A percentile compares a stretch with the other conserved stretches of the same genome.
Evolutionary conservation across 2,329 filamentous ascomycete species (phyloP).

Genomic region (Neofusicoccum cordaticola): DNA sequence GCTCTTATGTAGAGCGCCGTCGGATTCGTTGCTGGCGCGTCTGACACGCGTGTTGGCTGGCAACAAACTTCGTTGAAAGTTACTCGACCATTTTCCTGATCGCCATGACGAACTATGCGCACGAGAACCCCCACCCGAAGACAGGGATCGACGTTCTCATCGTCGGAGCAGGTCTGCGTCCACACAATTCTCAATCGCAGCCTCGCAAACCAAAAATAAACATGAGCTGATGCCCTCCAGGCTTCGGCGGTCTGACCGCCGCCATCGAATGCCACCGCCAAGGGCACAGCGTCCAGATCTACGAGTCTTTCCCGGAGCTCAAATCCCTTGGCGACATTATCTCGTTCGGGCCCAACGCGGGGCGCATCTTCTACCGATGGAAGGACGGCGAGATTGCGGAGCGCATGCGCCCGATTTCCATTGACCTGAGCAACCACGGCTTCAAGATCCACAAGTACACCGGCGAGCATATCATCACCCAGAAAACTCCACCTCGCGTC

Average conservation of each 20-base stretch:
- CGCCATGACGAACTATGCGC: constrained; percentile 18
- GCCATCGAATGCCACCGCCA: constrained; percentile 63
- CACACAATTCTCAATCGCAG: neutral
- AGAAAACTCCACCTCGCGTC: constrained; percentile 45
- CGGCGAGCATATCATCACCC: constrained; percentile 59
- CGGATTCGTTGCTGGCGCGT: too few species aligned
- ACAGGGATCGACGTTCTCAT: constrained; percentile 56
- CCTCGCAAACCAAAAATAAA: neutral
- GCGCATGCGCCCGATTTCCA: constrained; percentile 51
- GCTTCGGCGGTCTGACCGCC: constrained; percentile 61
- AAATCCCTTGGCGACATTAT: constrained; percentile 63
- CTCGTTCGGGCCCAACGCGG: constrained; percentile 59
- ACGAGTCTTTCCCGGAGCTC: constrained; percentile 56
- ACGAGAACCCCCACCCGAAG: constrained; percentile 23
- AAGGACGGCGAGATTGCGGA: constrained; percentile 47
- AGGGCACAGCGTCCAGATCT: constrained; percentile 58
- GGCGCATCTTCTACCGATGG: constrained; percentile 62
- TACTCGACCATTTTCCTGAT: too few species aligned
- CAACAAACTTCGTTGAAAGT: too few species aligned
- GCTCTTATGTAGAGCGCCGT: neutral
- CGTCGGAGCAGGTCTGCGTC: constrained; percentile 41
- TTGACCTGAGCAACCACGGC: constrained; percentile 53
- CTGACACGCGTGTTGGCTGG: too few species aligned
- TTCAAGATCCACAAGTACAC: constrained; percentile 63
- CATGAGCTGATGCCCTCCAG: constrained; percentile 32